Evolutionary conservation across 345 rosid species (phyloP).

Genomic region (Eucalyptus microcorys): DNA sequence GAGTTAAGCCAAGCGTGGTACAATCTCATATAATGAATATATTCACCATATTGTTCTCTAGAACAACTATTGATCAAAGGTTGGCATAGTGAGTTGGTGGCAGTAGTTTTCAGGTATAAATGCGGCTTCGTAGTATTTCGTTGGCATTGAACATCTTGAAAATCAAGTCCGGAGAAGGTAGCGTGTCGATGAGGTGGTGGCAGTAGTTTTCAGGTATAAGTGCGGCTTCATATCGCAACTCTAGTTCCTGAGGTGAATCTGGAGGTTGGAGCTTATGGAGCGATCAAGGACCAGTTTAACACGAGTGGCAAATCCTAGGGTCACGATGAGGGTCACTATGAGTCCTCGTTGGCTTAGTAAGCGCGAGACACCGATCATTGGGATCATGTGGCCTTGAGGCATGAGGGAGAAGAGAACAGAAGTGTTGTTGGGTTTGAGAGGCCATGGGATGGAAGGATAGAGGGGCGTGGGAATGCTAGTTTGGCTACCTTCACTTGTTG

Average conservation of each 20-base stretch:
- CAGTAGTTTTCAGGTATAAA: too few species aligned
- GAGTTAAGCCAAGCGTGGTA: too few species aligned
- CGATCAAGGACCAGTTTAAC: neutral
- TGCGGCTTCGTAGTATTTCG: neutral
- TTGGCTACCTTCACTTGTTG: too few species aligned
- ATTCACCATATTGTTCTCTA: too few species aligned
- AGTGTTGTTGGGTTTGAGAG: slow-evolving; percentile 1
- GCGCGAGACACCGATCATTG: slow-evolving; percentile 26
- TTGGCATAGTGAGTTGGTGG: too few species aligned
- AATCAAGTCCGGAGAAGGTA: slow-evolving; percentile 8
- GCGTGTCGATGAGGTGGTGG: slow-evolving; percentile 11
- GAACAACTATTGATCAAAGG: too few species aligned
- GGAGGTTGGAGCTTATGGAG: slow-evolving; percentile 2
- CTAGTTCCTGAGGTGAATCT: slow-evolving; percentile 8
- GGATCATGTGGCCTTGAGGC: slow-evolving; percentile 35
- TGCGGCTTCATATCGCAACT: slow-evolving; percentile 5
- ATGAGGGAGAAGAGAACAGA: slow-evolving; percentile 22
- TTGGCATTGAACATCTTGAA: slow-evolving; percentile 6
- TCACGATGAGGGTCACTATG: slow-evolving; percentile 11
- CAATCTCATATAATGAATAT: too few species aligned
- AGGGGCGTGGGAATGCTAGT: too few species aligned
- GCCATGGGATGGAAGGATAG: neutral
- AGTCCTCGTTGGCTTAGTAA: slow-evolving; percentile 15
- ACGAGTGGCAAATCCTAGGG: slow-evolving; percentile 9
- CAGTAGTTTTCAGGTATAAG: slow-evolving; percentile 25